Base-by-base conservation (phyloP, 805 yeast genomes). In the Candida incommunis region DNA sequence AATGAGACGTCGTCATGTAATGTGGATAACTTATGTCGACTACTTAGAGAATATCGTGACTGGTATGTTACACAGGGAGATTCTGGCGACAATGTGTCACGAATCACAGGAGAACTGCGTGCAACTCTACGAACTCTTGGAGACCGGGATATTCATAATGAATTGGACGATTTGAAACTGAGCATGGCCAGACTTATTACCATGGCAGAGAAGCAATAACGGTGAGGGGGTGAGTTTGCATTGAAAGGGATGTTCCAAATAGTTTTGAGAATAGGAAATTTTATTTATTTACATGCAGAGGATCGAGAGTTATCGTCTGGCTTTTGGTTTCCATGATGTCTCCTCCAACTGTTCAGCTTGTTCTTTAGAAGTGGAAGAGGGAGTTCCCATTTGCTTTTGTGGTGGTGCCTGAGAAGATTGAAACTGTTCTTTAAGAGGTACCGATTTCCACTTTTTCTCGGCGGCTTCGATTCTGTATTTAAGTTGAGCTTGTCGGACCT, bases 401-500 rank as follows among this genome's bases (percentile, higher is more conserved):
- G 27, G 27, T 25, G 7, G 27, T 9, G 27, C 11, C 27, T 25
- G 27, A 9, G 7, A 9, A 13, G 27, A 7, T 13, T 25, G n/a
- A n/a, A n/a, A n/a, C n/a, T n/a, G n/a, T 3, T 41, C 40, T 44
- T 57, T 57, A 21, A 63, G 54, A 2, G 68, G 67, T 7, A 61
- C 51, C 16, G 60, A 48, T 22, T 47, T 50, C 70, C 70, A 65
- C 26, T 59, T 52, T 34, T 52, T 49, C 23, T 66, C 65, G 11
- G 69, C 69, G 40, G 69, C 69, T 43, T 61, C 60, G 2, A 77
- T 76, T 51, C 76, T 62, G 7, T 68, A 51, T 55, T 75, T 72
- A 50, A 83, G 66, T 15, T 65, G 65, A 35, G 66, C 66, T 43
- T 76, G 75, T 29, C 95, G 67, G 24, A 64, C 54, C 52, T 75